Percentiles rank a stretch among this genome's conserved stretches.
These are phyloP conservation scores for Neophaeococcomyces mojaviensis DNA, from an alignment of 2,329 filamentous ascomycete genomes.

Conservation along the genomic window DNA sequence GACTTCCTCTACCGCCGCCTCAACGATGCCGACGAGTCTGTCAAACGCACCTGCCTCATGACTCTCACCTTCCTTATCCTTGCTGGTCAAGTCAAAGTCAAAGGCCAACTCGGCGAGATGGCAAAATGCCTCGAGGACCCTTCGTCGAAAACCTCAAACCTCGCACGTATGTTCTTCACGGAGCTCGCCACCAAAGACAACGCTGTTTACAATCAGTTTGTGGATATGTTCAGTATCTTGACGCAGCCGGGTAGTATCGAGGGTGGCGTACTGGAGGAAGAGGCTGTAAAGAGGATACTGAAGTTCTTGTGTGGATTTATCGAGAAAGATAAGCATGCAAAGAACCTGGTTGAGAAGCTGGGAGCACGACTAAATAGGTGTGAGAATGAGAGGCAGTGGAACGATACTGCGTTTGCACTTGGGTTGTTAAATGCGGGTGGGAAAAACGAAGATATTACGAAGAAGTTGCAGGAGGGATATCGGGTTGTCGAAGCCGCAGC, in stretches of 20 bases:
- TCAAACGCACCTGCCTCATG: conserved; percentile 97
- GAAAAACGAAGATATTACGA: conserved; percentile 39
- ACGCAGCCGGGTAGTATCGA: conserved; percentile 67
- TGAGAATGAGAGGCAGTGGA: conserved; percentile 93
- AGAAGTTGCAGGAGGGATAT: conserved; percentile 37
- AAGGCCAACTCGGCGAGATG: conserved; percentile 97
- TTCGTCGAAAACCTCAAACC: conserved; percentile 88
- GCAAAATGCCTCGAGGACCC: conserved; percentile 95
- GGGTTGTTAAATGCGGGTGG: conserved; percentile 68
- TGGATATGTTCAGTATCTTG: conserved; percentile 94
- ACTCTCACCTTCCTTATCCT: conserved; percentile 95
- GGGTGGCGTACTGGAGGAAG: conserved; percentile 52
- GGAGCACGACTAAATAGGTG: conserved; percentile 77
- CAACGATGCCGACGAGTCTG: conserved; percentile 77
- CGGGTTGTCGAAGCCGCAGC: conserved; percentile 59
- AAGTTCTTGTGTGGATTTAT: conserved; percentile 93
- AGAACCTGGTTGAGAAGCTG: conserved; percentile 85
- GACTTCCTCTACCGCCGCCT: conserved; percentile 93
- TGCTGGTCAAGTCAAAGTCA: conserved; percentile 97
- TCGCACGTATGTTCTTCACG: conserved; percentile 96
- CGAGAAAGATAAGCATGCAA: conserved; percentile 97
- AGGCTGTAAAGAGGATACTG: conserved; percentile 76
- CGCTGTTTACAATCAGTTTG: conserved; percentile 97
- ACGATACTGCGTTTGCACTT: conserved; percentile 88
- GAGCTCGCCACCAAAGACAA: conserved; percentile 98